These are phyloP conservation scores for Stevia rebaudiana DNA, from an alignment of 140 eudicot genomes.

Conservation along the genomic window DNA sequence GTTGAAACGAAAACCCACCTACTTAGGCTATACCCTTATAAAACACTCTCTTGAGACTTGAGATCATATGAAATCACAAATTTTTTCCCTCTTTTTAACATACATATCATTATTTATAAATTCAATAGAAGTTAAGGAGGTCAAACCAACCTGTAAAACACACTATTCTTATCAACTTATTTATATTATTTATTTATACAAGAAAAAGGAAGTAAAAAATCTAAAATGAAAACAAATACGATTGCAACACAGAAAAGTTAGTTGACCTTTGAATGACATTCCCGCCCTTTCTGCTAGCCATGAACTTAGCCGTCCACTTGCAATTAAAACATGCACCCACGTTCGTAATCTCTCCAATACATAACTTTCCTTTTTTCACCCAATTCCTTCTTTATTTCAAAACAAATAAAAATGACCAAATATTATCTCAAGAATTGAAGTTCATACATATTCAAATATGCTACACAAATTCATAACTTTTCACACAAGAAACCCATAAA, in stretches of 20 bases:
- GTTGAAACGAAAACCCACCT: no score
- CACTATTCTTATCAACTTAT: no score
- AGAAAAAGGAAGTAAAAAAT: no score
- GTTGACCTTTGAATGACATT: conserved; percentile 22
- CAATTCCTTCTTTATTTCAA: background rate
- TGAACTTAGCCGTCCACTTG: conserved; percentile 1
- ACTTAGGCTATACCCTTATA: no score
- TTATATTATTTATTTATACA: no score
- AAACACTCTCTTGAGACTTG: no score
- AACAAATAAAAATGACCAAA: background rate
- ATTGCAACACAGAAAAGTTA: conserved; percentile 1
- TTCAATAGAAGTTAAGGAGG: no score
- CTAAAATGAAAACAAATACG: background rate
- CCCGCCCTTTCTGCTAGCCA: conserved; percentile 22
- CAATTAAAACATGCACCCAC: conserved; percentile 32
- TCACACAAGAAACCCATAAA: conserved; percentile 1
- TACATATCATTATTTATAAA: no score
- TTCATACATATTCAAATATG: conserved; percentile 3
- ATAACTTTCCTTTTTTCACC: background rate
- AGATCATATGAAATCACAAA: no score
- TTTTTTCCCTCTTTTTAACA: no score
- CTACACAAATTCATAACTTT: conserved; percentile 14
- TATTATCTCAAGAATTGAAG: conserved; percentile 8
- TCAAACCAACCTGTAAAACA: no score
- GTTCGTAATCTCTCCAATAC: conserved; percentile 15